Percentiles rank a stretch among this genome's conserved stretches.
Conservation (phyloP, 2,329 filamentous ascomycete genomes). For the Chrysoporthe puriensis region DNA sequence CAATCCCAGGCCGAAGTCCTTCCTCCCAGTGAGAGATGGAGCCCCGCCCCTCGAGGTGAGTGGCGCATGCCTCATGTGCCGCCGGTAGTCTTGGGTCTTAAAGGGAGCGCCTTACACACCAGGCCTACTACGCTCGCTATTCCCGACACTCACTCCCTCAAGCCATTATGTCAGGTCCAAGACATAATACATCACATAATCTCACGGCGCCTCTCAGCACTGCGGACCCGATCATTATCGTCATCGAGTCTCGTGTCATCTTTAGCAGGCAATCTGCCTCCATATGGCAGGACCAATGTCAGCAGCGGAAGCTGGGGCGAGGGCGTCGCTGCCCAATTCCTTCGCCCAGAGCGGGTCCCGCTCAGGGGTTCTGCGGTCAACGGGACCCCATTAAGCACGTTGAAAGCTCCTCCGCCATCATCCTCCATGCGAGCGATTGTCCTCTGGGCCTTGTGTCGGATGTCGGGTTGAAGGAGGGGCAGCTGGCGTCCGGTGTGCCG, state of each 20-base stretch:
- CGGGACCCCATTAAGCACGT: not conserved
- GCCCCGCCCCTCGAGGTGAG: conserved; percentile 19
- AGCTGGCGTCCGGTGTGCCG: not conserved
- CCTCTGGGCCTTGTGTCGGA: not conserved
- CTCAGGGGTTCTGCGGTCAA: not conserved
- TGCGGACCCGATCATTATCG: conserved; percentile 2
- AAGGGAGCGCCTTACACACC: conserved; percentile 12
- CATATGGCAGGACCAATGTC: conserved; percentile 10
- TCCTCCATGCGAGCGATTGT: not conserved
- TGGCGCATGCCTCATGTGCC: conserved; percentile 19
- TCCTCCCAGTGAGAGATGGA: conserved; percentile 21
- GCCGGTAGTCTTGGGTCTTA: conserved; percentile 19
- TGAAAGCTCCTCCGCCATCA: conserved; percentile 3
- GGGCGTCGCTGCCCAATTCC: conserved; percentile 4
- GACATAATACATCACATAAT: conserved; percentile 26
- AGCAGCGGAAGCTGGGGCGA: conserved; percentile 1
- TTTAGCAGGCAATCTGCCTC: conserved; percentile 5
- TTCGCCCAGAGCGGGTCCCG: conserved; percentile 3
- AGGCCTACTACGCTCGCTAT: conserved; percentile 5
- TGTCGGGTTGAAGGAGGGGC: not conserved
- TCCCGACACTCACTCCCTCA: not conserved
- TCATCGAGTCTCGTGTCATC: conserved; percentile 8
- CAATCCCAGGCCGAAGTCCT: conserved; percentile 22
- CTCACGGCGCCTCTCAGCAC: conserved; percentile 18
- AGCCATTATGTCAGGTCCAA: conserved; percentile 15